phyloP scores from a whole-genome alignment of 106 monocot species.

The Dendrobium officinale region DNA sequence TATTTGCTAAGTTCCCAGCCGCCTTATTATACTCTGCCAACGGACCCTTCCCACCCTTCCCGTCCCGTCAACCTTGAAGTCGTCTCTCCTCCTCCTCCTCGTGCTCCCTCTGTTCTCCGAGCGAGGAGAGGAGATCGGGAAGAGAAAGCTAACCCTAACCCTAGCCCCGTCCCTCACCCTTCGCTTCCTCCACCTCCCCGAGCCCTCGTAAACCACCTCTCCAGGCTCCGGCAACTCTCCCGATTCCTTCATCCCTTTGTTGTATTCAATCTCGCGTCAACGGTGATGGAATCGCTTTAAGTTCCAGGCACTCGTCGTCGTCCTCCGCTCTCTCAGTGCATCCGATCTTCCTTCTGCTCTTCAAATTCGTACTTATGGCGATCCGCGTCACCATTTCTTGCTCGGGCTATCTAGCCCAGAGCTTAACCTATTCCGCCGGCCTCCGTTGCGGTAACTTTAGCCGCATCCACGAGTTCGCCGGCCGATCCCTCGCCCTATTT shows the following conservation, averaged over 20 bases:
- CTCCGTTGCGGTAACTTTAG: conserved; percentile 31
- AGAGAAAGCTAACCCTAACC: background rate
- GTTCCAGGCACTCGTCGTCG: background rate
- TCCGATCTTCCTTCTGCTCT: conserved; percentile 9
- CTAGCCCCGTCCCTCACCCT: background rate
- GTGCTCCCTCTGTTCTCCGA: background rate
- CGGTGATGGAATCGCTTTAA: conserved; percentile 12
- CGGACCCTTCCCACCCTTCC: background rate
- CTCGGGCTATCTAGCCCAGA: conserved; percentile 69
- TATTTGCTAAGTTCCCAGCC: background rate
- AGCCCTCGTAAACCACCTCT: background rate
- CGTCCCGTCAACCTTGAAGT: too few species aligned
- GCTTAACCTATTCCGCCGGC: conserved; percentile 41
- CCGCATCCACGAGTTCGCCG: conserved; percentile 27
- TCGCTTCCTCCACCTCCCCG: background rate
- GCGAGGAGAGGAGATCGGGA: background rate
- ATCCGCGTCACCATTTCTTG: conserved; percentile 64
- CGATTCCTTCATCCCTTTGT: background rate
- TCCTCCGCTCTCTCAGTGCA: conserved; percentile 10
- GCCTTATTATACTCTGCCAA: background rate
- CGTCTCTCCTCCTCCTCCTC: too few species aligned
- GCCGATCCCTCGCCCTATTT: conserved; percentile 24
- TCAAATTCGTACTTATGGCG: conserved; percentile 47
- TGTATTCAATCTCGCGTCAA: conserved; percentile 8
- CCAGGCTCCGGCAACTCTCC: background rate